phyloP scores from a whole-genome alignment of 2,329 filamentous ascomycete species.

The Aspergillus nomiae region DNA sequence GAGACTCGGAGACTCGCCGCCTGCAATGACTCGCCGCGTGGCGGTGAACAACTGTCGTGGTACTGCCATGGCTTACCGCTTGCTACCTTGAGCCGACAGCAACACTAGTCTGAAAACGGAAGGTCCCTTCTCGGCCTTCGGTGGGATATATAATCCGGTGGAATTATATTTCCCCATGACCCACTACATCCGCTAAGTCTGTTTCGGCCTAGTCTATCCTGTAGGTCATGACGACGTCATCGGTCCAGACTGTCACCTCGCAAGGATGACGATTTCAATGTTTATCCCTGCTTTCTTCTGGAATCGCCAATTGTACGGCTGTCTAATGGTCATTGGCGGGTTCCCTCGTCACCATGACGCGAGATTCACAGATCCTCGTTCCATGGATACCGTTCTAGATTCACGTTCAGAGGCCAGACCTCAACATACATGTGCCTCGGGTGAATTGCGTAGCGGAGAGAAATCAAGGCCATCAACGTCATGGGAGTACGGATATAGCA shows the following conservation, averaged over 20 bases:
- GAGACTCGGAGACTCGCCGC: conserved; percentile 1
- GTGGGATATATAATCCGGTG: conserved; percentile 12
- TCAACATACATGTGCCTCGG: neutral
- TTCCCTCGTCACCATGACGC: conserved; percentile 12
- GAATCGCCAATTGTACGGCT: neutral
- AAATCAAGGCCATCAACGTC: conserved; percentile 18
- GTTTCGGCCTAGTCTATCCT: neutral
- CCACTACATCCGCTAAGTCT: neutral
- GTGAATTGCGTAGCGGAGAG: conserved; percentile 1
- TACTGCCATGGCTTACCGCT: conserved; percentile 13
- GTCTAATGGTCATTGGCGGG: neutral
- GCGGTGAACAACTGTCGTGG: conserved; percentile 18
- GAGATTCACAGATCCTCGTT: neutral
- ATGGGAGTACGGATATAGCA: conserved; percentile 10
- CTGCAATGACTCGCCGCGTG: conserved; percentile 18
- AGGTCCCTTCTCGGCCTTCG: neutral
- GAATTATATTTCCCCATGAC: neutral
- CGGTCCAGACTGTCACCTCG: neutral
- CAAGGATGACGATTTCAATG: neutral
- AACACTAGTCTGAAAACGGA: neutral
- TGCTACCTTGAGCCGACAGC: neutral
- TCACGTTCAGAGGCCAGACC: neutral
- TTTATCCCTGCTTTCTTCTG: neutral
- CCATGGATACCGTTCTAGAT: neutral
- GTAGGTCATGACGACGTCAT: conserved; percentile 18